A percentile compares a stretch with the other conserved stretches of the same genome.
These are phyloP conservation scores for Cladosporium phlei DNA, from an alignment of 2,329 filamentous ascomycete species.

Conservation along the genomic window DNA sequence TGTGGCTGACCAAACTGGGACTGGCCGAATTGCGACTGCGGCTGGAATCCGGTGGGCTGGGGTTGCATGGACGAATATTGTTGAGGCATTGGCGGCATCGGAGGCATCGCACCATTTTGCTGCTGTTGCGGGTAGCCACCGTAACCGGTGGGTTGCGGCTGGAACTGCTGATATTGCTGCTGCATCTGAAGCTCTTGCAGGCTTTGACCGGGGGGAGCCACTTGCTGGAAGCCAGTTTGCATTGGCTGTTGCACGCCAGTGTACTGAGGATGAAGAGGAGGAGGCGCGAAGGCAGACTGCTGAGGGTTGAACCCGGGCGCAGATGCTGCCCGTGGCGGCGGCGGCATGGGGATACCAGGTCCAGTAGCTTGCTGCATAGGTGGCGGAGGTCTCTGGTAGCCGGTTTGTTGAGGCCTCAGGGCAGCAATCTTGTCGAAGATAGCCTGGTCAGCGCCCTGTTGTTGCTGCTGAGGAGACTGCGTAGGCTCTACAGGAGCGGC, in stretches of 20 bases:
- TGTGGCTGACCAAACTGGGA: conserved; percentile 45
- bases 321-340: conserved; percentile 75
- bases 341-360: conserved; percentile 67
- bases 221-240: conserved; percentile 33
- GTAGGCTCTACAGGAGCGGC: conserved; percentile 38
- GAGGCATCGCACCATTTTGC: conserved; percentile 31
- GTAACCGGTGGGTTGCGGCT: conserved; percentile 29
- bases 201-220: conserved; percentile 68
- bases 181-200: conserved; percentile 59
- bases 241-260: conserved; percentile 56
- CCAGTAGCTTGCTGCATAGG: conserved; percentile 56
- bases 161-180: conserved; percentile 24
- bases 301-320: conserved; percentile 66
- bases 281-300: conserved; percentile 64
- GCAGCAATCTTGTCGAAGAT: conserved; percentile 48
- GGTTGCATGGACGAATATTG: conserved; percentile 33
- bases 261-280: conserved; percentile 76
- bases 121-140: conserved; percentile 25
- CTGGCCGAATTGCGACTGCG: conserved; percentile 16
- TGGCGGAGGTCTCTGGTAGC: conserved; percentile 62
- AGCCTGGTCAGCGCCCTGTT: conserved; percentile 37
- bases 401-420: conserved; percentile 36
- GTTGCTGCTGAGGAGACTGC: conserved; percentile 39
- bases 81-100: conserved; percentile 34
- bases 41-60: conserved; percentile 52